Percentiles rank a stretch among this genome's conserved stretches.
Conservation (phyloP, 2,329 filamentous ascomycete species). For the Aspergillus pseudonomiae region DNA sequence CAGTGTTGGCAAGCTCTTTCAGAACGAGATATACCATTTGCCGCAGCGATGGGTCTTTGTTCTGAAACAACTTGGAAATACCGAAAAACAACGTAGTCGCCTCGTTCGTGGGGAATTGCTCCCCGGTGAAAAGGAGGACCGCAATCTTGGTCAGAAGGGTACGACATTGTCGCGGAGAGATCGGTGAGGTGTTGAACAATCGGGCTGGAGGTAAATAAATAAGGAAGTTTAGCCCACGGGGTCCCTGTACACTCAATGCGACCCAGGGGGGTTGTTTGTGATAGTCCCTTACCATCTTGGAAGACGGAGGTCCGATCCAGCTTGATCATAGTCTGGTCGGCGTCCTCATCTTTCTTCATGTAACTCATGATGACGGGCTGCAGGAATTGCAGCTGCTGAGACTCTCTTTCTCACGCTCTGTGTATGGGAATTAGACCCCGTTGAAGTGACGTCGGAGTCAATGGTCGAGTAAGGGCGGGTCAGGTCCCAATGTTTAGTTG, state of each 20-base stretch:
- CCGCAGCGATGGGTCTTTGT: conserved; percentile 95
- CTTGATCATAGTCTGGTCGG: conserved; percentile 89
- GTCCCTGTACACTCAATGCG: conserved; percentile 21
- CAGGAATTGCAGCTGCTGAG: conserved; percentile 34
- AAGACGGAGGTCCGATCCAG: conserved; percentile 97
- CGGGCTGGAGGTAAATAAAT: conserved; percentile 63
- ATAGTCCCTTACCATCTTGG: conserved; percentile 77
- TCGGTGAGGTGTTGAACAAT: conserved; percentile 95
- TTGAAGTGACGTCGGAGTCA: conserved; percentile 27
- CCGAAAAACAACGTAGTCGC: conserved; percentile 98
- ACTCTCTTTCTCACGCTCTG: conserved; percentile 17
- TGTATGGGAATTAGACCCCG: conserved; percentile 14
- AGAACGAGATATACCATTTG: conserved; percentile 99
- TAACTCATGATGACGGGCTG: conserved; percentile 72
- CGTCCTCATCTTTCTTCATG: conserved; percentile 99
- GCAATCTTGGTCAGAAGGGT: conserved; percentile 97
- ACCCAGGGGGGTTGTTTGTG: conserved; percentile 22
- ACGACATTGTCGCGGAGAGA: conserved; percentile 95
- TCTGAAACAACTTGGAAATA: conserved; percentile 99
- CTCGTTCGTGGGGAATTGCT: conserved; percentile 96
- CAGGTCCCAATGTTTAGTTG: conserved; percentile 16
- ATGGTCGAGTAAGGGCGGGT: conserved; percentile 29
- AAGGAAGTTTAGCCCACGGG: conserved; percentile 19
- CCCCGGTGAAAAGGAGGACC: conserved; percentile 92
- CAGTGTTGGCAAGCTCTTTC: conserved; percentile 93